Evolutionary conservation across 2,329 filamentous ascomycete species (phyloP).

Genomic region (Cryphonectria carpinicola): DNA sequence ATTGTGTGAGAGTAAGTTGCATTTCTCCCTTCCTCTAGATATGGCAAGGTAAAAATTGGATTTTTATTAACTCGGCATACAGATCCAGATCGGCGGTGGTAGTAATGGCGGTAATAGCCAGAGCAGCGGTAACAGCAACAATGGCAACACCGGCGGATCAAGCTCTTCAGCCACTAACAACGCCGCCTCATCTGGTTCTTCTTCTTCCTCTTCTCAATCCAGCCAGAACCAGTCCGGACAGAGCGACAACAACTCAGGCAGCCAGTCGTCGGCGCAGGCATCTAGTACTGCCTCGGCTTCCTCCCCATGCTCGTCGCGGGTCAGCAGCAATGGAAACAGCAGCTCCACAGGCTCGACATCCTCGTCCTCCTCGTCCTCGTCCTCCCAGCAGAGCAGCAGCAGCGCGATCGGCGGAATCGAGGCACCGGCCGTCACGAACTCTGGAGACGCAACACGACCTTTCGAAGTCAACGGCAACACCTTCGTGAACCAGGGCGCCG

Average conservation of each 20-base stretch:
- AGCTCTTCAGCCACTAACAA: conserved; percentile 25
- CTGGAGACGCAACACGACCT: conserved; percentile 53
- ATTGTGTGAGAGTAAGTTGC: conserved; percentile 44
- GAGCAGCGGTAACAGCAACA: conserved; percentile 19
- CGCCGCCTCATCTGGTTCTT: background rate
- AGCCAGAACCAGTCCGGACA: conserved; percentile 1
- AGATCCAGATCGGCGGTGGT: conserved; percentile 37
- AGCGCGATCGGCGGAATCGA: conserved; percentile 55
- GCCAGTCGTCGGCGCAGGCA: background rate
- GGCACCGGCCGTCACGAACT: conserved; percentile 54
- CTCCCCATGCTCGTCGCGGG: background rate
- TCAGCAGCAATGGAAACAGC: conserved; percentile 18
- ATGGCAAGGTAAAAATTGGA: background rate
- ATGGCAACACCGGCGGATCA: conserved; percentile 39
- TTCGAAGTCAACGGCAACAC: conserved; percentile 61
- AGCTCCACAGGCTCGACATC: conserved; percentile 13
- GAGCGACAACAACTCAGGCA: conserved; percentile 6
- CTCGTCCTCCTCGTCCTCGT: conserved; percentile 17
- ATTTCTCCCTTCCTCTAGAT: background rate
- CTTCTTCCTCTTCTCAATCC: conserved; percentile 1
- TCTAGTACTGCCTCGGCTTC: background rate
- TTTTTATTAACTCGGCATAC: conserved; percentile 37
- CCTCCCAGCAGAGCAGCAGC: conserved; percentile 7
- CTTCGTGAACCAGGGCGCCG: conserved; percentile 60
- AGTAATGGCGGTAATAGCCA: conserved; percentile 20